These are phyloP conservation scores for Pichia cephalocereana DNA, from an alignment of 805 yeast species.

Conservation along the genomic window DNA sequence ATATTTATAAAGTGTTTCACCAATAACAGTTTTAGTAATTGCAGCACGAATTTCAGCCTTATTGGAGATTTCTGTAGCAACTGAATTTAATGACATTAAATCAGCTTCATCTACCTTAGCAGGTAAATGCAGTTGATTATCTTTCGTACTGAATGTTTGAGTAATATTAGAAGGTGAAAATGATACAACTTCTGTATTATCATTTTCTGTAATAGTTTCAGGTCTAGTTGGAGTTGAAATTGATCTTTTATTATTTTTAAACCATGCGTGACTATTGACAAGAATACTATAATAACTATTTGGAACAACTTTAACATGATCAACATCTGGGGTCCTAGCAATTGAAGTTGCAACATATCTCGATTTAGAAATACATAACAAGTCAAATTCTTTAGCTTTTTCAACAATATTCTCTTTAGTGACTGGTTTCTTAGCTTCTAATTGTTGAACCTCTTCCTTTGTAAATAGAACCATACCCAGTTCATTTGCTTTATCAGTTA, in stretches of 20 bases:
- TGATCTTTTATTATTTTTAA: slow-evolving; percentile 15
- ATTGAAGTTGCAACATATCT: slow-evolving; percentile 57
- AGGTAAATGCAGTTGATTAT: not conserved
- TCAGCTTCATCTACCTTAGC: slow-evolving; percentile 2
- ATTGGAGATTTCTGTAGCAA: slow-evolving; percentile 57
- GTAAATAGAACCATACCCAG: slow-evolving; percentile 30
- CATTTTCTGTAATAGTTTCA: slow-evolving; percentile 9
- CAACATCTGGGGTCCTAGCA: slow-evolving; percentile 43
- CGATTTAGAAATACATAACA: slow-evolving; percentile 48
- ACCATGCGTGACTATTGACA: slow-evolving; percentile 32
- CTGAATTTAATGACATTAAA: slow-evolving; percentile 22
- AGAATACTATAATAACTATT: slow-evolving; percentile 53
- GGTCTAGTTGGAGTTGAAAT: not conserved
- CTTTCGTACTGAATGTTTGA: not conserved
- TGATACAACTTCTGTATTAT: slow-evolving; percentile 1
- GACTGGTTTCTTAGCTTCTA: slow-evolving; percentile 10
- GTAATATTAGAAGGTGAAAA: slow-evolving; percentile 6
- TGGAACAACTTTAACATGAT: slow-evolving; percentile 56
- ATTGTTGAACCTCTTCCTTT: slow-evolving; percentile 16
- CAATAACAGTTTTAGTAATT: slow-evolving; percentile 86
- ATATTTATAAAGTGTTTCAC: slow-evolving; percentile 82
- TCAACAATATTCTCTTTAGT: slow-evolving; percentile 22
- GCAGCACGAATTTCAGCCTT: slow-evolving; percentile 74
- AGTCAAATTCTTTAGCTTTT: slow-evolving; percentile 37
- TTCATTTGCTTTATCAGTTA: slow-evolving; percentile 31